Evolutionary conservation across 352 stramenopile genomes (phyloP).

Genomic region (Pythium scleroteichum): DNA sequence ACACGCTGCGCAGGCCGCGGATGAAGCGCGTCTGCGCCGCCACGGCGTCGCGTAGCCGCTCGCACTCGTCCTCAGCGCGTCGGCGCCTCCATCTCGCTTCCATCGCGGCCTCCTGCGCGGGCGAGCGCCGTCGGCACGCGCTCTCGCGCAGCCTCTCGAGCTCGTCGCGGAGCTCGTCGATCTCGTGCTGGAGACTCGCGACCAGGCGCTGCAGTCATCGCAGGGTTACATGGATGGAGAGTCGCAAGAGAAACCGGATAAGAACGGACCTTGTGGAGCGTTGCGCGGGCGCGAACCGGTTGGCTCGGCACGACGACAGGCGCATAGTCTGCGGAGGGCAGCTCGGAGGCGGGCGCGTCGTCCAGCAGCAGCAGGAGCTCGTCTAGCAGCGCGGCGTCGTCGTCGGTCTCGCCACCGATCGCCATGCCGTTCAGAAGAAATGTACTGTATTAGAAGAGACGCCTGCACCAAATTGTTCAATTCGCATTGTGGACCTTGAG

Average conservation of each 20-base stretch:
- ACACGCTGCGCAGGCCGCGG: slow-evolving; percentile 11
- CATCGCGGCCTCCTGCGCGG: slow-evolving; percentile 9
- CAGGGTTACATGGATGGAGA: background rate
- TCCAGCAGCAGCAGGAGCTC: background rate
- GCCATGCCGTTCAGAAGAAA: too few relatives aligned
- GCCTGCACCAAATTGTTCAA: too few relatives aligned
- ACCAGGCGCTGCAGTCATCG: background rate
- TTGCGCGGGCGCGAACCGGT: background rate
- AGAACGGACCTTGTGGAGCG: background rate
- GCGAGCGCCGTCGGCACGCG: background rate
- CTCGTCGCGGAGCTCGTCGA: background rate
- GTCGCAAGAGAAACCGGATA: too few relatives aligned
- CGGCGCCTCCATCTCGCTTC: slow-evolving; percentile 7
- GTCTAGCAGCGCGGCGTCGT: background rate
- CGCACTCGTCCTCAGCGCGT: slow-evolving; percentile 15
- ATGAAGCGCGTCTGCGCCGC: slow-evolving; percentile 14
- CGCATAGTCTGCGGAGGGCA: background rate
- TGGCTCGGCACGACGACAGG: background rate
- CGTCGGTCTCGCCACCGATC: background rate
- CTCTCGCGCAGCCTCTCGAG: slow-evolving; percentile 2
- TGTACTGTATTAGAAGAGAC: too few relatives aligned
- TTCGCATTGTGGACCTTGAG: too few relatives aligned
- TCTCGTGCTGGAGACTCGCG: background rate
- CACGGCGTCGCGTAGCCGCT: slow-evolving; percentile 17
- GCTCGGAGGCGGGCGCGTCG: background rate